Evolutionary conservation across 2,329 filamentous ascomycete species (phyloP).

Genomic region (Sporothrix sp.): DNA sequence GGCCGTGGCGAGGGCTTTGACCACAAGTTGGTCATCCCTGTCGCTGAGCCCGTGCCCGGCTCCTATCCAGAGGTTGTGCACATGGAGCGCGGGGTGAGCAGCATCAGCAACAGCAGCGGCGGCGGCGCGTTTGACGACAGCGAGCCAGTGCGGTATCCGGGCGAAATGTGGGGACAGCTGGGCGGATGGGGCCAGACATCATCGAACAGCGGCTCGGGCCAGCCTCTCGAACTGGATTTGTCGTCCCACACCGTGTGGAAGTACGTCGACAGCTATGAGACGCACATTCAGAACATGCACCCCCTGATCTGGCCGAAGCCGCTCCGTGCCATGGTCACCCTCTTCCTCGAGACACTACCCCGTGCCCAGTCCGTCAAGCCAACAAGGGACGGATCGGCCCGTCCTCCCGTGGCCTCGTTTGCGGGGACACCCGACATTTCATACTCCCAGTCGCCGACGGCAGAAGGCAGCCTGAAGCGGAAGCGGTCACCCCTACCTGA

Average conservation of each 20-base stretch:
- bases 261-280: constrained; percentile 49
- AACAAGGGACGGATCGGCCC: not conserved
- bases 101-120: constrained; percentile 26
- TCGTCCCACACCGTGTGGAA: constrained; percentile 38
- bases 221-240: constrained; percentile 42
- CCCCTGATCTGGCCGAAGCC: constrained; percentile 48
- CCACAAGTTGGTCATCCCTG: constrained; percentile 32
- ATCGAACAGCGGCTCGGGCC: constrained; percentile 19
- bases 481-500: constrained; percentile 39
- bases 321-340: constrained; percentile 42
- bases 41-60: constrained; percentile 25
- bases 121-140: not conserved
- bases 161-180: constrained; percentile 50
- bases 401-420: constrained; percentile 24
- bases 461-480: constrained; percentile 35
- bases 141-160: constrained; percentile 20
- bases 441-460: not conserved
- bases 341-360: constrained; percentile 35
- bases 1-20: constrained; percentile 69
- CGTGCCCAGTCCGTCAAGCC: not conserved
- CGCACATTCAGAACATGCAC: constrained; percentile 56
- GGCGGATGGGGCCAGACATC: constrained; percentile 43
- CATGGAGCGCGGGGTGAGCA: constrained; percentile 16
- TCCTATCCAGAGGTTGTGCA: not conserved
- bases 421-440: constrained; percentile 12